phyloP scores from a whole-genome alignment of 228 moss, liverwort and hornwort genomes.

The Sphagnum fallax region DNA sequence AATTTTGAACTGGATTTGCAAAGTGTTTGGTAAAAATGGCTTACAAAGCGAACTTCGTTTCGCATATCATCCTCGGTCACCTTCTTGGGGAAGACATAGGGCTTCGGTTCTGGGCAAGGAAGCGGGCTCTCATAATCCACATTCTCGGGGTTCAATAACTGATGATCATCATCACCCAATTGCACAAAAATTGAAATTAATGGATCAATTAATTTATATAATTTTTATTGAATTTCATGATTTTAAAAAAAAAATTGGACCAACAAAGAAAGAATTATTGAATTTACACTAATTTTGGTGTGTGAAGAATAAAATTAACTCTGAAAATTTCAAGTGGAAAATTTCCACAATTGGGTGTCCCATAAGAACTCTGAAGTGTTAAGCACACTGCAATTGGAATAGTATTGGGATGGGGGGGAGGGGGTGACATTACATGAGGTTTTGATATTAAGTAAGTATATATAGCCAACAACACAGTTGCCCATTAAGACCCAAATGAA shows the following conservation, averaged over 20 bases:
- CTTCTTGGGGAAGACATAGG: conserved; percentile 10
- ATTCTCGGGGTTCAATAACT: neutral
- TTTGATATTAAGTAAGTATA: too few species aligned
- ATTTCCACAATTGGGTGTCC: neutral
- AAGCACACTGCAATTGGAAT: neutral
- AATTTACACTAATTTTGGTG: neutral
- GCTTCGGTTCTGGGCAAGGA: neutral
- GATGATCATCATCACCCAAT: too few species aligned
- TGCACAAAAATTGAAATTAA: neutral
- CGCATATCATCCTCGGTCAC: conserved; percentile 32
- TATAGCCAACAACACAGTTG: too few species aligned
- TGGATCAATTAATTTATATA: neutral
- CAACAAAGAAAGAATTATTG: neutral
- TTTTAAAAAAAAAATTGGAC: neutral
- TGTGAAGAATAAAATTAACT: too few species aligned
- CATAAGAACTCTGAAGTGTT: neutral
- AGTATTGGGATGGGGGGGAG: too few species aligned
- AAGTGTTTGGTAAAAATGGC: too few species aligned
- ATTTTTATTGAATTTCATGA: neutral
- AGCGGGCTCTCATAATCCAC: conserved; percentile 1
- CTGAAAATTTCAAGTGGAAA: neutral
- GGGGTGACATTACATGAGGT: too few species aligned
- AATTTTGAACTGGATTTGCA: too few species aligned
- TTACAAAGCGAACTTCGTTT: conserved; percentile 30
- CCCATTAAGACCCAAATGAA: too few species aligned